Base-by-base conservation (phyloP, 2,329 filamentous ascomycete genomes). In the Phaeosphaeriaceae sp. region DNA sequence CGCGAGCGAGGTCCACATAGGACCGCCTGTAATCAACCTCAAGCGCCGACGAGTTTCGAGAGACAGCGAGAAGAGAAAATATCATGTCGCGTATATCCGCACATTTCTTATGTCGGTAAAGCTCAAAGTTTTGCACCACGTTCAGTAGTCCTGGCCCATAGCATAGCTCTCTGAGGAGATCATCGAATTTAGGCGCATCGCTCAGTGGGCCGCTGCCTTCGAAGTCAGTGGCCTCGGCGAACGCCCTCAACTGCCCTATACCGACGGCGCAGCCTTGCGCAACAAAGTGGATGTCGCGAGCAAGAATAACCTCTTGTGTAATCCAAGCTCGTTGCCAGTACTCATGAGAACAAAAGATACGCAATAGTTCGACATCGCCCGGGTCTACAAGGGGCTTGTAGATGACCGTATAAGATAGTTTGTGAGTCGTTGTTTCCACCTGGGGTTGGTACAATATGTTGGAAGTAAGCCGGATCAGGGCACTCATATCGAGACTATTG, bases 311-410 rank as follows among this genome's bases (percentile, higher is more conserved):
- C 46, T 61, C 59, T 44, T 61, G 55, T 2, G 53, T 56, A 9
- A 59, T 42, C 52, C 59, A 61, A 1, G 53, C 55, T 6, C 59
- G 49, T 23, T 19, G 32, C 21, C 74, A 74, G 26, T 83, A 83
- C 40, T 35, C 24, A 23, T 54, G 26, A 9, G n/a, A 9, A 17
- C n/a, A 22, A 22, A 55, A 42, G 13, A 11, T n/a, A 4, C 23
- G 35, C 13, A 42, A 15, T 3, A 42, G 35, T 42, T 42, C 11
- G 35, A 4, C 15, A 5, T 28, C 26, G 26, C 26, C 26, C 9
- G n/a, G n/a, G n/a, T 28, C 26, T 28, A 5, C 9, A 4, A 28
- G 26, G 26, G 4, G 9, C 26, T 28, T 28, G 26, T 28, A 28
- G 26, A 28, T 28, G 9, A 9, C 26, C 26, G 26, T 9, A 28